phyloP scores from a whole-genome alignment of 768 basidiomycete genomes.

The Boletus rubescentipes region DNA sequence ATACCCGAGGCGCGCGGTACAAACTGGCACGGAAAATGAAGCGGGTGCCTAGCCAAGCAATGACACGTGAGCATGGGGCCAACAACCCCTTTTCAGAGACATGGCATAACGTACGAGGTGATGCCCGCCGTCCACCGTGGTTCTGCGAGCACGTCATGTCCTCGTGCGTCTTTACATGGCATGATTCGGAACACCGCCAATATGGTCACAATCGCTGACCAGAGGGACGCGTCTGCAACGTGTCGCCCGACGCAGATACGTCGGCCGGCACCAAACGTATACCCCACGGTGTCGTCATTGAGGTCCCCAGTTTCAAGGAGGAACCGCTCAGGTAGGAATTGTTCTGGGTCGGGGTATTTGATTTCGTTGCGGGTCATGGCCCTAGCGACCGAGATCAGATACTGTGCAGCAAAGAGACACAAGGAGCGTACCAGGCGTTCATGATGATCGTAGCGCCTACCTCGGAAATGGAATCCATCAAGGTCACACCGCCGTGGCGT shows the following conservation, averaged over 20 bases:
- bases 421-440: constrained; percentile 23
- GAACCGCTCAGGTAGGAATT: constrained; percentile 39
- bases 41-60: constrained; percentile 20
- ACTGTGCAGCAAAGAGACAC: neutral
- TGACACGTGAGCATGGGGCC: neutral
- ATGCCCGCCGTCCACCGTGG: constrained; percentile 26
- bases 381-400: constrained; percentile 15
- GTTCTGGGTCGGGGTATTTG: constrained; percentile 33
- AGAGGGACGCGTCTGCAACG: constrained; percentile 42
- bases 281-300: constrained; percentile 30
- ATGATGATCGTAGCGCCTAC: constrained; percentile 31
- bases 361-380: constrained; percentile 35
- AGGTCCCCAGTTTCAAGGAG: constrained; percentile 20
- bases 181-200: constrained; percentile 37
- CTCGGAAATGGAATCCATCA: neutral
- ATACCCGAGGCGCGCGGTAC: constrained; percentile 24
- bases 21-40: constrained; percentile 25
- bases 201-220: constrained; percentile 34
- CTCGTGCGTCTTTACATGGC: constrained; percentile 27
- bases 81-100: no score
- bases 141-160: constrained; percentile 20
- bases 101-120: constrained; percentile 22
- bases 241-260: constrained; percentile 41
- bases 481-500: neutral
- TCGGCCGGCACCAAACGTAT: constrained; percentile 39